phyloP scores from a whole-genome alignment of 352 stramenopile genomes.

The Pythium myriotylum region DNA sequence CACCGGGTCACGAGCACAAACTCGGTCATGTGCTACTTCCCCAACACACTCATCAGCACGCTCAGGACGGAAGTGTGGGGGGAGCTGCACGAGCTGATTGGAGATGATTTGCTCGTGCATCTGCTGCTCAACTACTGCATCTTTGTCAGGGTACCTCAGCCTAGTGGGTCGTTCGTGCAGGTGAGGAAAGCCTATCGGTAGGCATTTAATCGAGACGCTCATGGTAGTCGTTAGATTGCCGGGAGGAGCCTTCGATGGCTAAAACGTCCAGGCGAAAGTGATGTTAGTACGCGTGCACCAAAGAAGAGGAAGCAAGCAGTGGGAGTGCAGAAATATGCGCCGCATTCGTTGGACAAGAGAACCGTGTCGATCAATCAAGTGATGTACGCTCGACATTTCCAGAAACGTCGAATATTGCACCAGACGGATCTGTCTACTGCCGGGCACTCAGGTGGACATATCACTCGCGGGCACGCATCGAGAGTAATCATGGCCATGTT shows the following conservation, averaged over 20 bases:
- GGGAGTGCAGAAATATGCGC: too few relatives aligned
- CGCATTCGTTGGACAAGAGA: too few relatives aligned
- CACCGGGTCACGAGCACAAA: conserved; percentile 63
- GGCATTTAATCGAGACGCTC: too few relatives aligned
- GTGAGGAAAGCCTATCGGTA: conserved; percentile 20
- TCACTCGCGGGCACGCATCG: conserved; percentile 34
- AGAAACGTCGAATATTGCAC: conserved; percentile 38
- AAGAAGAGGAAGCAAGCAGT: too few relatives aligned
- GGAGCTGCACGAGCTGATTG: conserved; percentile 53
- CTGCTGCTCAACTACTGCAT: conserved; percentile 69
- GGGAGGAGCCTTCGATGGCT: conserved; percentile 54
- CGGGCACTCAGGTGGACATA: conserved; percentile 17
- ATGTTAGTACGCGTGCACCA: too few relatives aligned
- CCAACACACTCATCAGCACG: conserved; percentile 67
- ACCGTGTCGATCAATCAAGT: conserved; percentile 59
- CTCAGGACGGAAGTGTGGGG: conserved; percentile 64
- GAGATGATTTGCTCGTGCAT: conserved; percentile 68
- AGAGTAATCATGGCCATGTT: conserved; percentile 57
- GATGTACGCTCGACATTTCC: conserved; percentile 56
- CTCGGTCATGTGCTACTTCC: conserved; percentile 68
- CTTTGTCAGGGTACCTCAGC: conserved; percentile 40
- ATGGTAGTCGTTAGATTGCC: conserved; percentile 31
- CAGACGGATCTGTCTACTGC: conserved; percentile 31
- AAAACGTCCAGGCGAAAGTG: neutral
- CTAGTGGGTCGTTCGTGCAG: conserved; percentile 51